These are phyloP conservation scores for Mortierella sp. DNA, from an alignment of 371 early-diverging fungal genomes.

Conservation along the genomic window DNA sequence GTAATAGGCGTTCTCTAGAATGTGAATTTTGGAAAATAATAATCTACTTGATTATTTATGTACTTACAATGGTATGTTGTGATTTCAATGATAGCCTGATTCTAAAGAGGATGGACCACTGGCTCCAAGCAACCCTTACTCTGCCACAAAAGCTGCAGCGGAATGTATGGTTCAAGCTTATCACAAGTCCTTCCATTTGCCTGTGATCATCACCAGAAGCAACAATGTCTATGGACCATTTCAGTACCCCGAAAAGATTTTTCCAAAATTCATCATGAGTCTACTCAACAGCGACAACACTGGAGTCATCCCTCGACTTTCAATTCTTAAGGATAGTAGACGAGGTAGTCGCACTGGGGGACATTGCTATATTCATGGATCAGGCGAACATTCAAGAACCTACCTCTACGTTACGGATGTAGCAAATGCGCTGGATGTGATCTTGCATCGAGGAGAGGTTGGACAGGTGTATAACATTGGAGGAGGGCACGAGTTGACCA, in stretches of 20 bases:
- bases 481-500: conserved; percentile 80
- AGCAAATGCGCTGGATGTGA: conserved; percentile 79
- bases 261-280: conserved; percentile 88
- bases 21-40: no score
- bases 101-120: conserved; percentile 78
- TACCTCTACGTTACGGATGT: conserved; percentile 87
- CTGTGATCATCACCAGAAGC: conserved; percentile 86
- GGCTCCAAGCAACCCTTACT: conserved; percentile 88
- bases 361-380: conserved; percentile 82
- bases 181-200: conserved; percentile 84
- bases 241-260: conserved; percentile 92
- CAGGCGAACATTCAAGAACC: conserved; percentile 82
- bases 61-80: no score
- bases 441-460: conserved; percentile 73
- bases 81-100: conserved; percentile 64
- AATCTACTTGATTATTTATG: no score
- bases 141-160: conserved; percentile 92
- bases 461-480: conserved; percentile 92
- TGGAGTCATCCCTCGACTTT: not conserved
- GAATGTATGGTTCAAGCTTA: conserved; percentile 88
- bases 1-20: conserved; percentile 51
- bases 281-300: conserved; percentile 62
- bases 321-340: not conserved
- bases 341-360: not conserved
- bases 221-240: conserved; percentile 91